phyloP scores from a whole-genome alignment of 768 basidiomycete species.

The Cystoderma amianthinum region DNA sequence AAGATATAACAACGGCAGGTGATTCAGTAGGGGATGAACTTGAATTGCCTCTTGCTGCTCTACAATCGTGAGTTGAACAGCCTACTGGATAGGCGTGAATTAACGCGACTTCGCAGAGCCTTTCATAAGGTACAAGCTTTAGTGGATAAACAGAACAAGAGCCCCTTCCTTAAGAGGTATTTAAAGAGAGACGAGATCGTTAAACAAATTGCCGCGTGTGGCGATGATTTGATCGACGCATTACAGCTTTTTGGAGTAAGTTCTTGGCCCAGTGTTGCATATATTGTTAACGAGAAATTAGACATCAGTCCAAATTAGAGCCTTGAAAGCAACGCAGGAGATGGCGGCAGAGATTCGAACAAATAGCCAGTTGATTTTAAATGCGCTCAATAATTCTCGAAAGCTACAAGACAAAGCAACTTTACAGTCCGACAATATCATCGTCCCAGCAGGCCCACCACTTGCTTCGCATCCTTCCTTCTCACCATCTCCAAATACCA shows the following conservation, averaged over 20 bases:
- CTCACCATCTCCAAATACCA: conserved; percentile 8
- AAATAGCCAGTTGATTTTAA: background rate
- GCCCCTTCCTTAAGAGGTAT: conserved; percentile 66
- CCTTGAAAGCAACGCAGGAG: conserved; percentile 15
- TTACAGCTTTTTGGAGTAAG: conserved; percentile 42
- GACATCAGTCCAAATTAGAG: conserved; percentile 18
- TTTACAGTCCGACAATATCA: background rate
- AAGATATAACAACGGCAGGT: conserved; percentile 44
- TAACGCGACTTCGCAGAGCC: conserved; percentile 17
- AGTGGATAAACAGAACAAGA: conserved; percentile 36
- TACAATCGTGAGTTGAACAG: conserved; percentile 36
- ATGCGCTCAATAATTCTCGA: background rate
- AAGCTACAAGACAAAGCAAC: background rate
- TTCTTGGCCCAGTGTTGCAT: conserved; percentile 10
- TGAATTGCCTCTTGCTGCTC: conserved; percentile 33
- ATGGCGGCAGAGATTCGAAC: background rate
- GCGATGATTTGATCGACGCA: conserved; percentile 46
- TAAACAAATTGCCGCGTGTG: conserved; percentile 36
- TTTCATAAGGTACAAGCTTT: conserved; percentile 32
- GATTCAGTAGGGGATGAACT: conserved; percentile 35
- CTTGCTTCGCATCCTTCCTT: conserved; percentile 6
- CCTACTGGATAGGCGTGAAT: no score
- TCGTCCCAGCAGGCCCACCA: background rate
- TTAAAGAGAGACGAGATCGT: conserved; percentile 57
- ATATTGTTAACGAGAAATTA: no score